Conservation (phyloP, 257 asterid genomes). For the Fraxinus cuspidata region DNA sequence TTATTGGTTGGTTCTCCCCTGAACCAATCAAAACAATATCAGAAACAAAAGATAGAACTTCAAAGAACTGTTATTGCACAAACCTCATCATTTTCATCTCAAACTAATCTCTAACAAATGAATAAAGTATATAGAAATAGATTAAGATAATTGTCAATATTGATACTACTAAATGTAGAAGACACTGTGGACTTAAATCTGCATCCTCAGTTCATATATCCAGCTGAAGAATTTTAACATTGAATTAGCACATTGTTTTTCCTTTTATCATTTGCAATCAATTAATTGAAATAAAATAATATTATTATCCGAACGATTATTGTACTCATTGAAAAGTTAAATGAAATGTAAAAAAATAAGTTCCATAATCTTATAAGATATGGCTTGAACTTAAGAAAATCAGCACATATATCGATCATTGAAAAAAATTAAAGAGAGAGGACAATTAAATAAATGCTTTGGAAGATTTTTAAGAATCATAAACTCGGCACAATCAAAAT, state of each 20-base stretch:
- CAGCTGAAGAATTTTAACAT: background rate
- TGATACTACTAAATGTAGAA: background rate
- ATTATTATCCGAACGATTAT: background rate
- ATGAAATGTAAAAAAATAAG: background rate
- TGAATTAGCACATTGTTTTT: background rate
- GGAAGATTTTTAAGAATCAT: slow-evolving; percentile 22
- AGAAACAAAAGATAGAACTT: background rate
- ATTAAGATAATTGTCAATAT: too few species aligned
- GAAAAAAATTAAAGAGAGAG: background rate
- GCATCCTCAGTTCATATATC: background rate
- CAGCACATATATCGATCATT: background rate
- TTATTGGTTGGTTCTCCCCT: slow-evolving; percentile 52
- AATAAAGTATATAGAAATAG: too few species aligned
- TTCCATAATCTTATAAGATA: background rate
- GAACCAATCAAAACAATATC: slow-evolving; percentile 9
- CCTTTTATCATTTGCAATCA: background rate
- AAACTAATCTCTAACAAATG: background rate
- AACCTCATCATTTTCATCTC: background rate
- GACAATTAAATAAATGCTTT: slow-evolving; percentile 24
- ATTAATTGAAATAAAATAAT: too few species aligned
- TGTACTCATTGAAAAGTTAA: background rate
- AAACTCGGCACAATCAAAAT: slow-evolving; percentile 8
- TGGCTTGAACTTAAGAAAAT: background rate
- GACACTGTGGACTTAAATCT: background rate
- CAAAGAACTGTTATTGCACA: background rate